Percentiles rank a stretch among this genome's conserved stretches.
Evolutionary conservation across 108 stramenopile genomes (phyloP).

Genomic region (Schizochytrium sp.): DNA sequence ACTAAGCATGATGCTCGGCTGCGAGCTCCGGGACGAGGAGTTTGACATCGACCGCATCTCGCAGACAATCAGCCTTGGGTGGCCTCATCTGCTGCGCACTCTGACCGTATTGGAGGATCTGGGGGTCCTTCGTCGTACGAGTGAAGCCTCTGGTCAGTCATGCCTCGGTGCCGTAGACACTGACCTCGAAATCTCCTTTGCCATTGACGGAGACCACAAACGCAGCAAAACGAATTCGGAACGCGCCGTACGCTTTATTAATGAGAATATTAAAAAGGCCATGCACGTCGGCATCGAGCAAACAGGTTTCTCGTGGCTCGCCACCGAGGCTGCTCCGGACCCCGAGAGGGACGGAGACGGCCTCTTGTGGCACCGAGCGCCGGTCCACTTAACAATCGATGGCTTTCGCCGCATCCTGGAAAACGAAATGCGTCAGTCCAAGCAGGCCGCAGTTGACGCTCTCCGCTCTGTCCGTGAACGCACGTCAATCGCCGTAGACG

Average conservation of each 20-base stretch:
- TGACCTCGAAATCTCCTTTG: background rate
- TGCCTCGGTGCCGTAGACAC: background rate
- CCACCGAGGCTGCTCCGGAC: background rate
- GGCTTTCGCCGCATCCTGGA: background rate
- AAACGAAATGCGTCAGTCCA: background rate
- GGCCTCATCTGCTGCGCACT: background rate
- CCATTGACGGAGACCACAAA: background rate
- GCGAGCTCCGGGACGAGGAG: background rate
- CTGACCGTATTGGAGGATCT: background rate
- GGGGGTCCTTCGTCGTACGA: background rate
- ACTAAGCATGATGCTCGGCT: background rate
- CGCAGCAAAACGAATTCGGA: background rate
- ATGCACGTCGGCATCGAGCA: background rate
- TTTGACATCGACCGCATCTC: background rate
- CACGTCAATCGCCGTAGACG: background rate
- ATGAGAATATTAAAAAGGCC: background rate
- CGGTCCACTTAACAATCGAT: background rate
- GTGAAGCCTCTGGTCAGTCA: background rate
- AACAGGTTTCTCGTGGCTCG: background rate
- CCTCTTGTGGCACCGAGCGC: background rate
- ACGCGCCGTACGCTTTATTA: background rate
- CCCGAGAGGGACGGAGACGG: background rate
- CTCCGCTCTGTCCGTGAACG: background rate
- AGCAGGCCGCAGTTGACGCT: background rate
- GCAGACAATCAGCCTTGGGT: background rate